Evolutionary conservation across 345 rosid species (phyloP).

Genomic region (Sonneratia caseolaris): DNA sequence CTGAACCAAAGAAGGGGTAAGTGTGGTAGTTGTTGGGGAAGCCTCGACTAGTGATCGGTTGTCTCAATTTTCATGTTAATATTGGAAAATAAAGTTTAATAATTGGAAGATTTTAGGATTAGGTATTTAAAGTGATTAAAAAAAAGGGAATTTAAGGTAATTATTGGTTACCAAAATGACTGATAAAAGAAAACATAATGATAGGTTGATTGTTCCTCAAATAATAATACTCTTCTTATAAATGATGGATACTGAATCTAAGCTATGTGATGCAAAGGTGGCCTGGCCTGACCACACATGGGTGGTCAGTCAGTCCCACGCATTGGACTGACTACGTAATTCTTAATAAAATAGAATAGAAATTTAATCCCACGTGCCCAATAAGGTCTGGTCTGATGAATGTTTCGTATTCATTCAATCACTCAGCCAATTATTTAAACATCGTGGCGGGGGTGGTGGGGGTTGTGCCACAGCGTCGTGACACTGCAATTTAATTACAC

Average conservation of each 20-base stretch:
- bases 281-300: conserved; percentile 9
- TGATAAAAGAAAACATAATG: conserved; percentile 3
- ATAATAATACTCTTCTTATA: too few species aligned
- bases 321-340: background rate
- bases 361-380: background rate
- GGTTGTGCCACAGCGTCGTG: background rate
- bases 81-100: too few species aligned
- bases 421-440: background rate
- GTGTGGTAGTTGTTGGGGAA: too few species aligned
- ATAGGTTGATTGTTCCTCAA: too few species aligned
- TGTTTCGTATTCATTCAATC: background rate
- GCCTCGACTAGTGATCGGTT: too few species aligned
- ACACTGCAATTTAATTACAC: background rate
- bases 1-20: too few species aligned
- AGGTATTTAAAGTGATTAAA: too few species aligned
- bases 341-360: too few species aligned
- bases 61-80: too few species aligned
- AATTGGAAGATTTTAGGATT: too few species aligned
- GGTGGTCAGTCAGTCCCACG: background rate
- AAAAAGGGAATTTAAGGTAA: too few species aligned
- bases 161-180: too few species aligned
- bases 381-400: background rate
- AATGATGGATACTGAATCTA: background rate
- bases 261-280: background rate
- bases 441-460: background rate